Percentiles rank a stretch among this genome's conserved stretches.
Evolutionary conservation across 441 rosid genomes (phyloP).

Genomic region (Eugenia klotzschiana): DNA sequence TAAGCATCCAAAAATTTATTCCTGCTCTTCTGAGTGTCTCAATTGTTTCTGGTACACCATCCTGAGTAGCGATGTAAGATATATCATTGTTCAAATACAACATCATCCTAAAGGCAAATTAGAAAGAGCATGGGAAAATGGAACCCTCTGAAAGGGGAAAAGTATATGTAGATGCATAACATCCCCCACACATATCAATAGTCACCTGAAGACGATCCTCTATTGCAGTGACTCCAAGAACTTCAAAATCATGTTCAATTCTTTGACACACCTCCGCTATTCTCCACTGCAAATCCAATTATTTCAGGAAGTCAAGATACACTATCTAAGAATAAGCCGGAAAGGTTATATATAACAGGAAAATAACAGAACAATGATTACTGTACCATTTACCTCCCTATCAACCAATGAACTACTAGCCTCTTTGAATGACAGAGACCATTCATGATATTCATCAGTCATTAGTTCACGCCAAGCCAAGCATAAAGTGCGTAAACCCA

Average conservation of each 20-base stretch:
- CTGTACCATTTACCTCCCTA: conserved; percentile 65
- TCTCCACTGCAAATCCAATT: conserved; percentile 65
- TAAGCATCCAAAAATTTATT: conserved; percentile 77
- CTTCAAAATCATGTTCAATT: conserved; percentile 76
- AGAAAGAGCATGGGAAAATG: not conserved
- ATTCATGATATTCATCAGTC: conserved; percentile 76
- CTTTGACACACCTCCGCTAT: conserved; percentile 93
- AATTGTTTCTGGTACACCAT: conserved; percentile 79
- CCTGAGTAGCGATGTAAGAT: conserved; percentile 17
- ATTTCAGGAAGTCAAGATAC: conserved; percentile 10
- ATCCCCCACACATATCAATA: conserved; percentile 1
- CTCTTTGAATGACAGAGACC: conserved; percentile 75
- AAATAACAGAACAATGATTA: not conserved
- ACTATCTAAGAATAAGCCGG: not conserved
- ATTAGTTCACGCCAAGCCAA: conserved; percentile 89
- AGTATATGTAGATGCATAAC: not conserved
- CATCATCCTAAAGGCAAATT: not conserved
- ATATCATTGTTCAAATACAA: not conserved
- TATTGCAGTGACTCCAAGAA: conserved; percentile 94
- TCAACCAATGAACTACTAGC: conserved; percentile 79
- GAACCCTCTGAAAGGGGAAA: not conserved
- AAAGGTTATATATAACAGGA: not conserved
- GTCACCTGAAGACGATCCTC: conserved; percentile 93
- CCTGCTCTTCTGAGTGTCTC: conserved; percentile 67
- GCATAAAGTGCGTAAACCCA: conserved; percentile 91